phyloP scores from a whole-genome alignment of 140 eudicot genomes.

The Ambrosia hybrid region DNA sequence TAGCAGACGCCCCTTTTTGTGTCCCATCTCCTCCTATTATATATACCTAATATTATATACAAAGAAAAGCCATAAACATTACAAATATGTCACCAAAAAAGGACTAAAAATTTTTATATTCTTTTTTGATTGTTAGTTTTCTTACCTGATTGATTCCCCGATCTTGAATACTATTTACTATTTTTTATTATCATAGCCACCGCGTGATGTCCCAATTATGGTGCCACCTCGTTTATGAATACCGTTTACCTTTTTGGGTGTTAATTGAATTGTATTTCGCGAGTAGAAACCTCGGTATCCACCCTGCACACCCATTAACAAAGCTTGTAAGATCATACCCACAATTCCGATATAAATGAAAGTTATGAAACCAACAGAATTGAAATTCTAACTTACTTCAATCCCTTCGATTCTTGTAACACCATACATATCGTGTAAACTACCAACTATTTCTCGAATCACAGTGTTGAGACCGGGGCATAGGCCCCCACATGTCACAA shows the following conservation, averaged over 20 bases:
- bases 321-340: conserved; percentile 18
- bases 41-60: conserved; percentile 44
- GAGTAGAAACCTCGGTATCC: conserved; percentile 90
- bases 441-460: conserved; percentile 81
- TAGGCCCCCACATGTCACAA: conserved; percentile 92
- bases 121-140: background rate
- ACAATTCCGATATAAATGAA: background rate
- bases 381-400: conserved; percentile 44
- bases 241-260: conserved; percentile 60
- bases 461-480: conserved; percentile 98
- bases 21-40: conserved; percentile 96
- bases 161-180: conserved; percentile 83
- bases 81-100: background rate
- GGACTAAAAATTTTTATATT: too few species aligned
- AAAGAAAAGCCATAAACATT: background rate
- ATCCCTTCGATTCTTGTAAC: conserved; percentile 72
- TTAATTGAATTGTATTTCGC: conserved; percentile 59
- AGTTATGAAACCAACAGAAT: conserved; percentile 5
- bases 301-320: conserved; percentile 51
- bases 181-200: conserved; percentile 68
- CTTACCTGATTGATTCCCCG: conserved; percentile 69
- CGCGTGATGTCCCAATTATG: conserved; percentile 71
- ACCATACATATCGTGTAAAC: conserved; percentile 81
- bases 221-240: conserved; percentile 92
- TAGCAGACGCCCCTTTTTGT: conserved; percentile 82